Evolutionary conservation across 2,329 filamentous ascomycete species (phyloP).

Genomic region (Cercospora nicotianae): DNA sequence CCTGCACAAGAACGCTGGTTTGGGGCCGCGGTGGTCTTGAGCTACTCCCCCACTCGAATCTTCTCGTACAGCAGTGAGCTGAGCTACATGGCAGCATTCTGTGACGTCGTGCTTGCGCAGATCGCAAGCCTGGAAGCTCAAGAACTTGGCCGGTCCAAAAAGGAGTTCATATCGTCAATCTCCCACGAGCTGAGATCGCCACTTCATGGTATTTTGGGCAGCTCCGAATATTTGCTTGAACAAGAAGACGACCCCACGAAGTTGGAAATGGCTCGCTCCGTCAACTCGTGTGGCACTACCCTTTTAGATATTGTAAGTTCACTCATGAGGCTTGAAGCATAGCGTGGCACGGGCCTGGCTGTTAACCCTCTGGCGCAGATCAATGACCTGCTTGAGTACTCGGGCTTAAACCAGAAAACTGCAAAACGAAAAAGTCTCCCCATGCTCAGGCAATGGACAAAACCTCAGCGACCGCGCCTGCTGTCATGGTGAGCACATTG

Average conservation of each 20-base stretch:
- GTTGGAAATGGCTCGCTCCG: not conserved
- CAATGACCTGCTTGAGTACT: not conserved
- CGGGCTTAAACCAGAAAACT: not conserved
- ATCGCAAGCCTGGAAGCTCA: slow-evolving; percentile 42
- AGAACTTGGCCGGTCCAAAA: slow-evolving; percentile 49
- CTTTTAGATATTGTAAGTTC: not conserved
- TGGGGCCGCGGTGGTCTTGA: slow-evolving; percentile 41
- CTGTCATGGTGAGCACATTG: not conserved
- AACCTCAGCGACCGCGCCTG: not conserved
- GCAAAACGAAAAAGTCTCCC: not conserved
- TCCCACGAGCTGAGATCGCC: not conserved
- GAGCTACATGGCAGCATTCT: slow-evolving; percentile 42
- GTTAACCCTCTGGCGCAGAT: not conserved
- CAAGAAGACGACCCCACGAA: not conserved
- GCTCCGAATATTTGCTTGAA: not conserved
- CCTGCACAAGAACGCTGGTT: slow-evolving; percentile 27
- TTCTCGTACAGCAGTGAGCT: slow-evolving; percentile 42
- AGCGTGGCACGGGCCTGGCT: too few species aligned
- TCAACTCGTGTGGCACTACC: not conserved
- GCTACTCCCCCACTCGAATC: slow-evolving; percentile 46
- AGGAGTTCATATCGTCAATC: not conserved
- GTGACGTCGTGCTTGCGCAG: slow-evolving; percentile 45
- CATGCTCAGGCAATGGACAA: not conserved
- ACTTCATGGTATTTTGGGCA: not conserved
- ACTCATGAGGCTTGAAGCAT: not conserved